Evolutionary conservation across 2,329 filamentous ascomycete species (phyloP), one percentile per base, ranked within the genome.

Genomic region (Didymella segeticola): DNA sequence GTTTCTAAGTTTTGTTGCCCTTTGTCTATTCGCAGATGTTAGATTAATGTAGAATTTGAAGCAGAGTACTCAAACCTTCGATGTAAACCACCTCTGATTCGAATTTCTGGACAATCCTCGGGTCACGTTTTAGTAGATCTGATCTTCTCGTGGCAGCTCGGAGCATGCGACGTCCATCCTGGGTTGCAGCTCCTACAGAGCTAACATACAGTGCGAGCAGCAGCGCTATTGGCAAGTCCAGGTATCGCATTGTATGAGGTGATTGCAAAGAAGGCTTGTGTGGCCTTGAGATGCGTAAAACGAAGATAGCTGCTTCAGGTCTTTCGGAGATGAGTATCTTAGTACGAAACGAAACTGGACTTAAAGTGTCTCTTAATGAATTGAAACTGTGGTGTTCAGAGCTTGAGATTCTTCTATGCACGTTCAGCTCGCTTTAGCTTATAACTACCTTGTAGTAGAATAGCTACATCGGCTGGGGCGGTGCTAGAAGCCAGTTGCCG

Each of bases 1-100:
- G 67, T 64, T n/a, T 60, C 48, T n/a, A 58, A 27, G 12, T 62
- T 57, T 30, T 45, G 58, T 61, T 62, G 66, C 7, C 53, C 46
- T 33, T 68, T 71, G 30, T 72, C 65, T 31, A 56, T 62, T 67
- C 37, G 7, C 7, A 0, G 11, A 43, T 2, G 25, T 63, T n/a
- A 63, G 54, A 11, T 41, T n/a, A 11, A 3, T 27, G 7, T 11
- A 19, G 8, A 9, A 27, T 22, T 17, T 30, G 9, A 34, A 4
- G 12, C 12, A 8, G 1, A 9, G 11, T 9, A n/a, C 12, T 49
- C 65, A 46, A 53, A 74, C 72, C 57, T 46, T 75, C 72, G 41
- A 71, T 56, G 43, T 75, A 75, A n/a, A 61, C 54, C 25, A 75
- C 30, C 17, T 70, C 63, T 11, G 66, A 53, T 26, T 69, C 63